Conservation (phyloP, 2,329 filamentous ascomycete species). For the Aspergillus neoniger region DNA sequence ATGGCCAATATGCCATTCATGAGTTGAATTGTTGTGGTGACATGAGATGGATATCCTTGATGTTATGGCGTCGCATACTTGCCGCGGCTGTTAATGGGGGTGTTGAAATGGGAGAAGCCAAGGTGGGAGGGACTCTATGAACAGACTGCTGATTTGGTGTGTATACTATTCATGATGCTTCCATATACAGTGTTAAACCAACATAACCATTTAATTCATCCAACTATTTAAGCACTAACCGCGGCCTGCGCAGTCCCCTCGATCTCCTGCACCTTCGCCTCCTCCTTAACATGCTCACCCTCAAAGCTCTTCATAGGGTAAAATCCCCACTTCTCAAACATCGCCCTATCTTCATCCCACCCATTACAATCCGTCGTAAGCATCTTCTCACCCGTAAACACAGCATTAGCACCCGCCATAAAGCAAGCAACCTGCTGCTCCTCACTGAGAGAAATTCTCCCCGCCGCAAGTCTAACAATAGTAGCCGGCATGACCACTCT, state of each 20-base stretch:
- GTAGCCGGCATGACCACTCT: constrained; percentile 80
- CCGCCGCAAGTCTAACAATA: constrained; percentile 84
- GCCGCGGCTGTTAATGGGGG: too few species aligned
- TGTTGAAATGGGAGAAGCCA: too few species aligned
- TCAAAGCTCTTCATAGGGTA: constrained; percentile 70
- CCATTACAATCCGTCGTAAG: constrained; percentile 87
- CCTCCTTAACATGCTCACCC: constrained; percentile 22
- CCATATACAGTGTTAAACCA: too few species aligned
- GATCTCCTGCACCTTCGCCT: constrained; percentile 8
- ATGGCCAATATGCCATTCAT: too few species aligned
- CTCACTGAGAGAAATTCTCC: constrained; percentile 79
- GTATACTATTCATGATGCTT: too few species aligned
- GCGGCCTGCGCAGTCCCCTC: constrained; percentile 3
- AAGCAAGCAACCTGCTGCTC: constrained; percentile 89
- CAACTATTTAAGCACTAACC: neutral
- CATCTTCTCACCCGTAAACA: constrained; percentile 96
- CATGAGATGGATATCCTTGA: too few species aligned
- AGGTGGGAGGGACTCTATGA: too few species aligned
- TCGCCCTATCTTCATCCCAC: constrained; percentile 82
- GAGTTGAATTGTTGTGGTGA: too few species aligned
- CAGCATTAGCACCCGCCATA: constrained; percentile 88
- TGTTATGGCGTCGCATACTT: too few species aligned
- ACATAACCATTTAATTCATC: too few species aligned
- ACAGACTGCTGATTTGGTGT: too few species aligned
- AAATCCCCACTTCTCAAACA: constrained; percentile 83